Evolutionary conservation across 139 green algal genomes (phyloP), one percentile per base, ranked within the genome.

Genomic region (Edaphochlamys debaryana): DNA sequence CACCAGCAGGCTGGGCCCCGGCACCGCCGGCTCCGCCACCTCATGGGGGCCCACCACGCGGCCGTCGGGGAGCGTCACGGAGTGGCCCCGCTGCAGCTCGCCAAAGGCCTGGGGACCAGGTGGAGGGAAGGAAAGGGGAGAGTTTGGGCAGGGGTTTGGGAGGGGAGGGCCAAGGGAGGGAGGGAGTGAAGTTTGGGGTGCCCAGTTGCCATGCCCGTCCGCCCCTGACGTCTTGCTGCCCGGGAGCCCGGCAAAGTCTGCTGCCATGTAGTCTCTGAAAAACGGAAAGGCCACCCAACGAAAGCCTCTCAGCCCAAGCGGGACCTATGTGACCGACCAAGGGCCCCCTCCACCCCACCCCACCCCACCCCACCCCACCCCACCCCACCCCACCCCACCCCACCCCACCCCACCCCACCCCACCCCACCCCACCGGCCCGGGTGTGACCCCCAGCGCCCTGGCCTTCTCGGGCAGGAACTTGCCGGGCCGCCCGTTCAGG

Each of bases 391-490:
- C n/a, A n/a, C n/a, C n/a, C n/a, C n/a, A n/a, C n/a, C n/a, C n/a
- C n/a, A n/a, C n/a, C n/a, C n/a, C n/a, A n/a, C 45, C 11, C 45
- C 45, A 54, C 45, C 45, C 45, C 64, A 42, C 34, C 11, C 34
- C 38, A 11, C 34, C 37, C 71, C 62, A 63, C 50, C 71, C 81
- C 70, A 92, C 89, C 45, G 81, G 79, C 3, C 88, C 84, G 15
- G 73, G 80, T 0, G 82, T 85, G 30, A 99, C 90, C 23, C 94
- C 95, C 72, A 98, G 89, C 69, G 81, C 85, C 6, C 83, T 77
- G 1, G 97, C 97, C 64, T 94, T 95, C 54, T 95, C 74, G 0
- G 93, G 91, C 67, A 96, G 79, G 75, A 99, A 98, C 87, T 98
- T 98, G 80, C 97, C 97, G 9, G 93, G 91, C 25, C 94, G 91